phyloP scores from a whole-genome alignment of 768 basidiomycete species.

The Mycena venus region DNA sequence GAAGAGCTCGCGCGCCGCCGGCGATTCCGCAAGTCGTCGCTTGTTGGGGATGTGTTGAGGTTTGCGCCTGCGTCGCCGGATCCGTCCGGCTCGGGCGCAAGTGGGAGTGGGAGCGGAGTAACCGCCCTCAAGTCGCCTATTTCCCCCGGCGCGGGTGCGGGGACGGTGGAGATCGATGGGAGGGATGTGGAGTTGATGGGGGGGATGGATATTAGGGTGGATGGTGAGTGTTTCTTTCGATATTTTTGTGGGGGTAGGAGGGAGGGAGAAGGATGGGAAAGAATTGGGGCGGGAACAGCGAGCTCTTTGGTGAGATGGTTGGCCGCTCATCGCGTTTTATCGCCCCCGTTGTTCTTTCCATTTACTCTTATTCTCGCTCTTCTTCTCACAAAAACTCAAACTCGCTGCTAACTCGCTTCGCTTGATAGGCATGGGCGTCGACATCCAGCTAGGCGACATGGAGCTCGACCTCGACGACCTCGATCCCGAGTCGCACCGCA shows the following conservation, averaged over 20 bases:
- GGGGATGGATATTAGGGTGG: neutral
- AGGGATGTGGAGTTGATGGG: neutral
- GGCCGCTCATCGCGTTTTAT: no score
- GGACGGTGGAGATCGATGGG: neutral
- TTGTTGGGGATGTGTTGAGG: conserved; percentile 24
- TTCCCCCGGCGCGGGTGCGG: no score
- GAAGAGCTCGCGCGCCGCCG: neutral
- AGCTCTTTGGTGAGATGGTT: no score
- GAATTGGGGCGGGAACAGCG: no score
- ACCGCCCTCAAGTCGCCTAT: no score
- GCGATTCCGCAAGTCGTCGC: conserved; percentile 28
- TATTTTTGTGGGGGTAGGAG: neutral
- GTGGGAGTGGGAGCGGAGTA: neutral
- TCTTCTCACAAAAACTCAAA: no score
- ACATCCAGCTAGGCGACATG: neutral
- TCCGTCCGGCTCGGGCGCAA: neutral
- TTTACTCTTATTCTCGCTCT: no score
- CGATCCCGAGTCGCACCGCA: no score
- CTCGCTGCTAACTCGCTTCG: neutral
- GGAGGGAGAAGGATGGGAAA: neutral
- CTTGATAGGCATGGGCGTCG: neutral
- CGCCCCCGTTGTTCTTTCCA: no score
- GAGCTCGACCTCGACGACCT: neutral
- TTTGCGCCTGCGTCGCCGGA: conserved; percentile 28
- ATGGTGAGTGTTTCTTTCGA: neutral